Percentiles rank a stretch among this genome's conserved stretches.
phyloP scores from a whole-genome alignment of 2,329 filamentous ascomycete genomes.

The Trichothecium sympodiale region DNA sequence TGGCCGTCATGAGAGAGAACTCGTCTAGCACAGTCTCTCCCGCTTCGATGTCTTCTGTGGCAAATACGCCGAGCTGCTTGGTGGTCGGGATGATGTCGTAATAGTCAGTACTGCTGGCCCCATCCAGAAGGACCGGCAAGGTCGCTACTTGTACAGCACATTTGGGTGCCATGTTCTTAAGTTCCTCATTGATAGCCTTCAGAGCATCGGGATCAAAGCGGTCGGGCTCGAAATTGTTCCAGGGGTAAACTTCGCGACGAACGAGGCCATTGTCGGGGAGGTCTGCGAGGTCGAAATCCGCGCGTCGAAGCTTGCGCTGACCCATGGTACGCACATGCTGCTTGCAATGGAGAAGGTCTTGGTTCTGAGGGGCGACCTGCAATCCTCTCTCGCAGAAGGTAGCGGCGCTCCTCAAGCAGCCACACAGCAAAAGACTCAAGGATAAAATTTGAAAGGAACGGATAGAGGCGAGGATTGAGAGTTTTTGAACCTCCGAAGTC shows the following conservation, averaged over 20 bases:
- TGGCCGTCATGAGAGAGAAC: constrained; percentile 77
- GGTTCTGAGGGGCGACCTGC: constrained; percentile 39
- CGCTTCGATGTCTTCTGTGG: constrained; percentile 65
- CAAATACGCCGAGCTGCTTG: constrained; percentile 82
- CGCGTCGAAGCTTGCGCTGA: constrained; percentile 32
- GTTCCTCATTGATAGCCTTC: constrained; percentile 56
- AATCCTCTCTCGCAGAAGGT: constrained; percentile 55
- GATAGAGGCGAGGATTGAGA: constrained; percentile 39
- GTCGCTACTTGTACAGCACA: constrained; percentile 68
- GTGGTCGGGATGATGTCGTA: constrained; percentile 46
- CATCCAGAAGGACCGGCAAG: constrained; percentile 58
- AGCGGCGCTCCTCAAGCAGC: constrained; percentile 57
- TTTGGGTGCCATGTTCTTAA: constrained; percentile 63
- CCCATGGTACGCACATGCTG: constrained; percentile 42
- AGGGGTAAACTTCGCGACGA: constrained; percentile 59
- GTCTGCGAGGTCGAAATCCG: constrained; percentile 36
- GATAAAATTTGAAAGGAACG: constrained; percentile 49
- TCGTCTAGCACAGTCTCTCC: constrained; percentile 72
- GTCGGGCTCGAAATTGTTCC: constrained; percentile 58
- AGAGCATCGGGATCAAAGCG: constrained; percentile 61
- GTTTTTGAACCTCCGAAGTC: constrained; percentile 22
- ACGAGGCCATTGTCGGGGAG: constrained; percentile 62
- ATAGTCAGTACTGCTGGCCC: constrained; percentile 36
- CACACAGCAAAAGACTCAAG: constrained; percentile 48
- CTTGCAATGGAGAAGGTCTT: constrained; percentile 42